These are phyloP conservation scores for Cronartium ribicola DNA, from an alignment of 1,284 basidiomycete species.

Conservation along the genomic window DNA sequence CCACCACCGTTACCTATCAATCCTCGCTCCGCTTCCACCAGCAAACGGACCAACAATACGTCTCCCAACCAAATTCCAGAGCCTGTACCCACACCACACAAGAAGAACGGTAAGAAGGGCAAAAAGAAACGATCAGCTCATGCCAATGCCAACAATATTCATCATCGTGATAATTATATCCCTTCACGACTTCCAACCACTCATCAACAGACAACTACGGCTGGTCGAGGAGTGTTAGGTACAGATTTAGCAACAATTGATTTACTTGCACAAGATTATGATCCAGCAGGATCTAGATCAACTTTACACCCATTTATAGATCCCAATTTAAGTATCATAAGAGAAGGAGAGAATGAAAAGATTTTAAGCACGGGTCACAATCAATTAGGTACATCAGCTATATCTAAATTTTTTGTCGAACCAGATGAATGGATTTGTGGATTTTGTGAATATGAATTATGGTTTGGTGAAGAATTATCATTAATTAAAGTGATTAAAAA, in stretches of 20 bases:
- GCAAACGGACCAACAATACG: not conserved
- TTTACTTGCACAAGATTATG: constrained; percentile 10
- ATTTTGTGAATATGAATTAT: constrained; percentile 53
- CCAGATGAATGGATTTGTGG: constrained; percentile 51
- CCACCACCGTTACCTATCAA: constrained; percentile 24
- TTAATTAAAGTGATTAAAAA: constrained; percentile 48
- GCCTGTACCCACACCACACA: no score
- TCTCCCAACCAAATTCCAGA: not conserved
- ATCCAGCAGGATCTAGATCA: not conserved
- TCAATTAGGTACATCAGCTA: constrained; percentile 42
- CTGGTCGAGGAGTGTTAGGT: not conserved
- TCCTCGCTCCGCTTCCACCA: not conserved
- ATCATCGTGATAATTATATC: constrained; percentile 51
- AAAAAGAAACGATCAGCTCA: constrained; percentile 49
- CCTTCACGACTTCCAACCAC: constrained; percentile 47
- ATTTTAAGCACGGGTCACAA: constrained; percentile 14
- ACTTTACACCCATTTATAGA: constrained; percentile 8
- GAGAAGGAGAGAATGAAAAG: not conserved
- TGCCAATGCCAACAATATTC: constrained; percentile 51
- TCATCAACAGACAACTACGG: not conserved
- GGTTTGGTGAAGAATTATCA: constrained; percentile 50
- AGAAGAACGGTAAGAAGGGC: constrained; percentile 46
- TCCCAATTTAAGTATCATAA: constrained; percentile 6
- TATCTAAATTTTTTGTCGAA: constrained; percentile 44
- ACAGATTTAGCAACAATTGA: constrained; percentile 2